Evolutionary conservation across 768 basidiomycete species (phyloP), one percentile per base, ranked within the genome.

Genomic region (Ramaria sp.): DNA sequence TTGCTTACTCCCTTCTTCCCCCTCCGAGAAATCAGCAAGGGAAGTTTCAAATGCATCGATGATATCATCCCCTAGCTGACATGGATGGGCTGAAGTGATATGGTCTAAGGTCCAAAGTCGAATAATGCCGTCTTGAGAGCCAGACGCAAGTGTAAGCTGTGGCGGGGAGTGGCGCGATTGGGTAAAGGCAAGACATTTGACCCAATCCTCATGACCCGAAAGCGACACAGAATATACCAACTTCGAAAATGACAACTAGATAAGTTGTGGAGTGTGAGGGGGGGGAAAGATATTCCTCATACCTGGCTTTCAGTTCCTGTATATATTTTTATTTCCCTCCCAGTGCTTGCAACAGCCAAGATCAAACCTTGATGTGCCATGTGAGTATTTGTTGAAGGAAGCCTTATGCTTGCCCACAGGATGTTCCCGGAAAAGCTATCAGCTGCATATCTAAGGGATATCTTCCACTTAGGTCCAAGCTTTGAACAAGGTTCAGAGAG

Each of bases 121-220:
- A 53, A 98, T 89, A 30, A 89, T 94, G 7, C 84, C 82, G 67
- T 99, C 96, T 70, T 98, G 96, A 9, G 93, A 94, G 1, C 92
- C 96, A 22, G 93, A 94, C 1, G 96, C 94, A 38, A 99, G 75
- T 0, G 87, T 67, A 7, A 97, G 74, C 31, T 73, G 71, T 9
- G 76, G 71, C n/a, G 75, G 72, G 1, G 68, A 64, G 3, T 67
- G 59, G 4, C 63, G 60, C 11, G 75, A 69, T 0, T 63, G 43
- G 46, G 73, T 73, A 68, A 97, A 92, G 1, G 84, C 78, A 38
- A 98, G 78, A 59, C 82, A 76, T 53, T 87, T 83, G 54, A 98
- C 78, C 96, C 96, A 99, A 64, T 99, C 95, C 75, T 96, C 90
- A 65, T 99, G 96, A 1, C 96, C 96, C 12, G 79, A 71, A 49